Evolutionary conservation across 2,329 filamentous ascomycete genomes (phyloP).

Genomic region (Helicocarpus griseus): DNA sequence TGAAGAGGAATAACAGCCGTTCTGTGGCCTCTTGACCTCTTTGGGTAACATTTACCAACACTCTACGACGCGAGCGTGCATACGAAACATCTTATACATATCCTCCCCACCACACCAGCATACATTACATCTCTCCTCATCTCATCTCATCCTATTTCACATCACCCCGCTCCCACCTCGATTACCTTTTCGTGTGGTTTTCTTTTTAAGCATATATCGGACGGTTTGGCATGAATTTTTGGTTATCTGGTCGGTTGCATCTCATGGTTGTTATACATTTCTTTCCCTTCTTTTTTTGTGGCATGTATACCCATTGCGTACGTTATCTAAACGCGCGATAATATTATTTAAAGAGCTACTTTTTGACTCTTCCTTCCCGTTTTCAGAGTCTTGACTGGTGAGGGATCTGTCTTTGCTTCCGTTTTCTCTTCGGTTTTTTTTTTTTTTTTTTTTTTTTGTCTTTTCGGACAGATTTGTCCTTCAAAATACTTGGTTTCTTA

Average conservation of each 20-base stretch:
- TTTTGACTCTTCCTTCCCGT: background rate
- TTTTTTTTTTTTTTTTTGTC: background rate
- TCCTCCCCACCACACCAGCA: background rate
- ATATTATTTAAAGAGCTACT: background rate
- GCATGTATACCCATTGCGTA: slow-evolving; percentile 4
- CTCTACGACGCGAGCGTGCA: background rate
- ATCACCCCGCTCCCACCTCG: background rate
- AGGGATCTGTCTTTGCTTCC: background rate
- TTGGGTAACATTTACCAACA: background rate
- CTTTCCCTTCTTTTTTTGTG: background rate
- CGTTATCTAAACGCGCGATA: background rate
- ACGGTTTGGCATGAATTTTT: background rate
- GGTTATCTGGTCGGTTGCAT: background rate
- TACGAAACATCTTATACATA: background rate
- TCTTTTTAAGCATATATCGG: background rate
- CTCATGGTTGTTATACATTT: background rate
- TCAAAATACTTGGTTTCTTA: too few relatives aligned
- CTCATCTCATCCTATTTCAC: background rate
- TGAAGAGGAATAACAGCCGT: slow-evolving; percentile 16
- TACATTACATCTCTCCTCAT: background rate
- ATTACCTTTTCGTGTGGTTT: background rate
- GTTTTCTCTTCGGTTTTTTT: background rate
- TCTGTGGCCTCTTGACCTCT: slow-evolving; percentile 1
- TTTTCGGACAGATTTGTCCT: too few relatives aligned
- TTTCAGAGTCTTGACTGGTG: too few relatives aligned